Base-by-base conservation (phyloP, 129 eudicot genomes). In the Calendula officinalis region DNA sequence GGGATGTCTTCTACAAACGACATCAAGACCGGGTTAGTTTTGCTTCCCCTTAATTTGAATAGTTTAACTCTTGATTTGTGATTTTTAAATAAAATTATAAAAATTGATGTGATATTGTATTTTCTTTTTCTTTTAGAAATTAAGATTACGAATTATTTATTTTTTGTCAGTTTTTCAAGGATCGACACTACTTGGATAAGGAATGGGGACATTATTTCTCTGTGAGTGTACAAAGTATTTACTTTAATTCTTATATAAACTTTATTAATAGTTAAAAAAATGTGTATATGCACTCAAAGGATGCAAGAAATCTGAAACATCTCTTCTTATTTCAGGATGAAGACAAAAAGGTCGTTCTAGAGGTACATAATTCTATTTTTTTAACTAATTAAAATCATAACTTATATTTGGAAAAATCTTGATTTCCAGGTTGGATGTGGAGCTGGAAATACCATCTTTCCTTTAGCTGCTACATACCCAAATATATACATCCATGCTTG, bases 171-270 rank as follows among this genome's bases (percentile, higher is more conserved):
- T 92, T 92, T 73, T 92, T 92, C 75, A 88, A 88, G 84, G 99
- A 92, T 65, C 85, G 96, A 38, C 96, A 92, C 69, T 92, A 88
- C 86, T 78, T 92, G 91, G 99, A 88, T 76, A 92, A 92, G 77
- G 99, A 92, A 79, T 92, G 99, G 96, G 99, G 99, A 3, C 81
- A 66, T 57, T 81, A 77, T 84, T 88, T 92, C 60, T 74, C 84
- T 81, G 98, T 92, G 77, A 88, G 98, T 85, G 22, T 56, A 58
- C 35, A 70, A 13, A 39, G 43, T 46, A 36, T 33, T 64, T 62
- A 56, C 66, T 64, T 22, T 46, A 27, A 7, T 12, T 37, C 45
- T 64, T 54, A 5, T 54, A 9, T 8, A 30, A 35, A 17, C 2
- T 44, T 45, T 17, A 49, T 49, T 2, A 44, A 65, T 36, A 7